phyloP scores from a whole-genome alignment of 352 stramenopile species.

The Phytophthora tubulina region DNA sequence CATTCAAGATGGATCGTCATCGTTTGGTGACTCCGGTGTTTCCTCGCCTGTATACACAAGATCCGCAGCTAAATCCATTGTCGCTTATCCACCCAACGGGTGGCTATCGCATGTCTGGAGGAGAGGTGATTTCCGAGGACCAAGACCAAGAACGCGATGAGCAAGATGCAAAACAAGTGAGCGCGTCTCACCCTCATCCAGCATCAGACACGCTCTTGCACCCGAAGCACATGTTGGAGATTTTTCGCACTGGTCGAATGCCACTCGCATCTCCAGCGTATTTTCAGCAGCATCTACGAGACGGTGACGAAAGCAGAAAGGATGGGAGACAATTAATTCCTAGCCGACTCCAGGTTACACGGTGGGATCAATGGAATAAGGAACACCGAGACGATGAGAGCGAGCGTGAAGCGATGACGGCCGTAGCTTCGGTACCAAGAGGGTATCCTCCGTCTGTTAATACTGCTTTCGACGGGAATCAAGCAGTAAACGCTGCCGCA shows the following conservation, averaged over 20 bases:
- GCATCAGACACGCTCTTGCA: conserved; percentile 51
- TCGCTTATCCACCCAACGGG: conserved; percentile 37
- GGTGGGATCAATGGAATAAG: conserved; percentile 56
- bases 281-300: conserved; percentile 61
- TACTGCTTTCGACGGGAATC: not conserved
- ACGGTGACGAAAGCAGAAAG: conserved; percentile 23
- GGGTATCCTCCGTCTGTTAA: not conserved
- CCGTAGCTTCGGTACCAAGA: conserved; percentile 19
- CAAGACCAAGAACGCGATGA: conserved; percentile 8
- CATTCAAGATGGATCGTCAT: conserved; percentile 80
- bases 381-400: conserved; percentile 22
- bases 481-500: not conserved
- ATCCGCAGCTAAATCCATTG: conserved; percentile 40
- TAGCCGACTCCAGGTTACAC: conserved; percentile 47
- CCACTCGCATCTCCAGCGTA: conserved; percentile 63
- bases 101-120: conserved; percentile 25
- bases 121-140: conserved; percentile 6
- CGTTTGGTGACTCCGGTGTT: conserved; percentile 68
- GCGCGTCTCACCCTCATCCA: conserved; percentile 10
- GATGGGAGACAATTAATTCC: not conserved
- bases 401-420: conserved; percentile 30
- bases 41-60: conserved; percentile 30
- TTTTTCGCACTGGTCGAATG: conserved; percentile 76
- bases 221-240: conserved; percentile 76
- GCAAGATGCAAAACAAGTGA: not conserved